Base-by-base conservation (phyloP, 2,329 filamentous ascomycete genomes). In the Colletotrichum eremochloae region DNA sequence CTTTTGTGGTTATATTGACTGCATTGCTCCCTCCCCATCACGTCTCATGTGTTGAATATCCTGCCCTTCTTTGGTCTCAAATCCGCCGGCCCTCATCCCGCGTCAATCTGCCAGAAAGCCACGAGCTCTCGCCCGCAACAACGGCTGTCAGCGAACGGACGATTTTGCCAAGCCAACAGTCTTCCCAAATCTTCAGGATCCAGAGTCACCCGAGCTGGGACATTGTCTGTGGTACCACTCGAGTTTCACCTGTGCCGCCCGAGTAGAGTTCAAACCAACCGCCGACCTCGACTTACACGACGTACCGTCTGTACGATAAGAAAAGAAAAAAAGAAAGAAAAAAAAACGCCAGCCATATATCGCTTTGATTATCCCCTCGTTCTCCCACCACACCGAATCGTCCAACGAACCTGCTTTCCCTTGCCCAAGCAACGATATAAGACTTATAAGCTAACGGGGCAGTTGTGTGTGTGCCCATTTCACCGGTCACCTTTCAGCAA, bases 191-290 rank as follows among this genome's bases (percentile, higher is more conserved):
- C 52, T 62, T 18, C 38, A 63, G 29, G 38, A 42, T 42, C 55
- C 42, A 62, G 60, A 36, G 48, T 36, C n/a, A 56, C 53, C 36
- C 38, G 40, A 66, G 67, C 67, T 71, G 56, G 67, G 52, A 67
- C 56, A 46, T 63, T n/a, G 71, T 71, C 63, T 67, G 62, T 70
- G 67, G 61, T 67, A 61, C 40, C 56, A 48, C 50, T 44, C 62
- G 62, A 73, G 62, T 67, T 67, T 73, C 71, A 67, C 62, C 62
- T 67, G 62, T 67, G 57, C 67, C 62, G 57, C 52, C 67, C 58
- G 56, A 63, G 46, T 24, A 60, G 36, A 67, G 71, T 38, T 48
- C 44, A 71, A 63, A 71, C 61, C 67, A 36, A 36, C 48, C 55
- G 71, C 31, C 50, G 71, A 66, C 60, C 69, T 69, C 50, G 71